Conservation (phyloP, 208 protist species). For the Naegleria fowleri region DNA sequence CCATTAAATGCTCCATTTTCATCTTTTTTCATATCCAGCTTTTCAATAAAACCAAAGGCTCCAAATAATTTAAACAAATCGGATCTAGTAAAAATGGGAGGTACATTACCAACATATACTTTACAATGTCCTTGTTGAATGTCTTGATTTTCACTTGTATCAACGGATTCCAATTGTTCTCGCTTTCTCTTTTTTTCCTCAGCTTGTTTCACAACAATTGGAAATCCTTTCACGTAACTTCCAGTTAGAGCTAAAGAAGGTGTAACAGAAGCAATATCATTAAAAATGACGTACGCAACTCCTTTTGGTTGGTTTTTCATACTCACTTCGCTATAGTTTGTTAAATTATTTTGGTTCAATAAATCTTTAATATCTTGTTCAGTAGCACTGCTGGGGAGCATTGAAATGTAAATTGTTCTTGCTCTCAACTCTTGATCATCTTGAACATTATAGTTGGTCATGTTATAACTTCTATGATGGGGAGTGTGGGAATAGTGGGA, state of each 20-base stretch:
- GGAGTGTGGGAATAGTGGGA: neutral
- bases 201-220: neutral
- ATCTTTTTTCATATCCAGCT: neutral
- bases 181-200: neutral
- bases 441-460: neutral
- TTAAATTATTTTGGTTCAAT: neutral
- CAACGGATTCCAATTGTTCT: neutral
- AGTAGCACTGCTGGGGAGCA: neutral
- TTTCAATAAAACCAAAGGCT: neutral
- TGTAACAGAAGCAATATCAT: neutral
- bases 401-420: neutral
- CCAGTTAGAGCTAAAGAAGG: neutral
- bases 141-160: neutral
- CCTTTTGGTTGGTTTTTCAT: slow-evolving; percentile 10
- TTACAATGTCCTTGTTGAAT: neutral
- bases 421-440: neutral
- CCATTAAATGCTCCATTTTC: neutral
- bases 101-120: neutral
- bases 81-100: neutral
- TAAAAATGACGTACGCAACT: neutral
- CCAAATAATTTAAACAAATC: neutral
- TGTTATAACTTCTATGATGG: neutral
- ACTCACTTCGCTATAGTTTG: neutral
- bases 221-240: neutral
- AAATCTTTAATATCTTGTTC: neutral